A percentile compares a stretch with the other conserved stretches of the same genome.
These are phyloP conservation scores for Rhododendron kiyosumense DNA, from an alignment of 148 eudicot genomes.

Conservation along the genomic window DNA sequence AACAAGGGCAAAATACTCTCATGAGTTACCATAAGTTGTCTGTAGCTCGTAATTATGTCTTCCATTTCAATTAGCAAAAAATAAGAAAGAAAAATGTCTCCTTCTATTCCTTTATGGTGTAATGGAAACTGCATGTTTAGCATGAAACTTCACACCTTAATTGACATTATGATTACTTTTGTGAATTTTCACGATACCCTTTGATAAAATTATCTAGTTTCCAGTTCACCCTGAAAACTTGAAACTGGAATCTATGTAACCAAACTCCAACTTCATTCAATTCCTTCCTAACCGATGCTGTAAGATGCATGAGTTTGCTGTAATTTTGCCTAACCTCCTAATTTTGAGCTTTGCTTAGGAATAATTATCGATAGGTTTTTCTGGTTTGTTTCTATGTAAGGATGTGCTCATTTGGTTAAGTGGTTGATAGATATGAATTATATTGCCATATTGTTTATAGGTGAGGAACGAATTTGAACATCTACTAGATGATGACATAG, in stretches of 20 bases:
- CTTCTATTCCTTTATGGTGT: no score
- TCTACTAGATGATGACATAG: not conserved
- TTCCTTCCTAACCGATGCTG: not conserved
- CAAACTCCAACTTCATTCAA: not conserved
- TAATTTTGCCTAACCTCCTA: not conserved
- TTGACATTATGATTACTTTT: not conserved
- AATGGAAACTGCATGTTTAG: no score
- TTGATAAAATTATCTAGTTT: no score
- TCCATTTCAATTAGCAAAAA: no score
- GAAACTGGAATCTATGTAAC: not conserved
- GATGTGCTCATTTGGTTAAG: not conserved
- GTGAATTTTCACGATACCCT: not conserved
- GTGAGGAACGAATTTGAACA: conserved; percentile 3
- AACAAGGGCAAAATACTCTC: not conserved
- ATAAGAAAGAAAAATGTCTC: no score
- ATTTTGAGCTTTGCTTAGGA: not conserved
- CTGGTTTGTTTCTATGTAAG: not conserved
- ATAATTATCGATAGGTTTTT: not conserved
- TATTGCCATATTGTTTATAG: not conserved
- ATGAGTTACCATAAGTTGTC: not conserved
- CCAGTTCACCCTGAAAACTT: not conserved
- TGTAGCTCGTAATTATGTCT: not conserved
- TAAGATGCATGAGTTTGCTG: not conserved
- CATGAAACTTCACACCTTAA: no score
- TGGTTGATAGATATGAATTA: not conserved